These are phyloP conservation scores for Balamuthia mandrillaris DNA, from an alignment of 208 protist species.

Conservation along the genomic window DNA sequence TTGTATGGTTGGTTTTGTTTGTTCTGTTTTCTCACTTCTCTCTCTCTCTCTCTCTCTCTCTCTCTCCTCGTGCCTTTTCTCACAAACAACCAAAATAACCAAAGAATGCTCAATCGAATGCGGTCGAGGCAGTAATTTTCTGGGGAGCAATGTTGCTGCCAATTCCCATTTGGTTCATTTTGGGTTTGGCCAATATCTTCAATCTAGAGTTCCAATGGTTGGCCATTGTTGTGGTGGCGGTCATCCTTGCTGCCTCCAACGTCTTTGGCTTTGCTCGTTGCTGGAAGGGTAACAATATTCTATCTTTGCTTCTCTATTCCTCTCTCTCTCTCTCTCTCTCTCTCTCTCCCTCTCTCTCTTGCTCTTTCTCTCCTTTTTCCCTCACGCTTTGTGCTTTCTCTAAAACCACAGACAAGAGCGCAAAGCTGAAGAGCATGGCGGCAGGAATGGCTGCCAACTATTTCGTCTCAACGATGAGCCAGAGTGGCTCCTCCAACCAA, in stretches of 20 bases:
- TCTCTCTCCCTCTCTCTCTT: too few species aligned
- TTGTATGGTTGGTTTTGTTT: too few species aligned
- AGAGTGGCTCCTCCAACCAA: neutral
- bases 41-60: too few species aligned
- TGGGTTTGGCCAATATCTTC: constrained; percentile 19
- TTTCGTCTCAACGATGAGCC: neutral
- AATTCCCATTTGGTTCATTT: neutral
- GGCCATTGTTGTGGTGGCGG: constrained; percentile 42
- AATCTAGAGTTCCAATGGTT: constrained; percentile 48
- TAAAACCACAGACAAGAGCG: constrained; percentile 38
- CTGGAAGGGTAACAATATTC: constrained; percentile 52
- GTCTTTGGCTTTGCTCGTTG: constrained; percentile 69
- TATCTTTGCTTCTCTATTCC: too few species aligned
- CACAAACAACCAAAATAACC: too few species aligned
- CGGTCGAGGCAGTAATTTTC: constrained; percentile 29
- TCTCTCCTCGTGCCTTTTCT: too few species aligned
- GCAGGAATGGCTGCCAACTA: constrained; percentile 32
- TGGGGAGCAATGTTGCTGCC: constrained; percentile 17
- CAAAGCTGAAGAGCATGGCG: constrained; percentile 12
- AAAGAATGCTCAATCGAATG: neutral
- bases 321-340: too few species aligned
- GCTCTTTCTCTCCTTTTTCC: too few species aligned
- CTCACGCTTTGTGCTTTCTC: too few species aligned
- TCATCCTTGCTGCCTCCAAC: constrained; percentile 54
- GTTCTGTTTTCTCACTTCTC: too few species aligned